These are phyloP conservation scores for Ceratobasidium sp. DNA, from an alignment of 1,284 basidiomycete species.

Conservation along the genomic window DNA sequence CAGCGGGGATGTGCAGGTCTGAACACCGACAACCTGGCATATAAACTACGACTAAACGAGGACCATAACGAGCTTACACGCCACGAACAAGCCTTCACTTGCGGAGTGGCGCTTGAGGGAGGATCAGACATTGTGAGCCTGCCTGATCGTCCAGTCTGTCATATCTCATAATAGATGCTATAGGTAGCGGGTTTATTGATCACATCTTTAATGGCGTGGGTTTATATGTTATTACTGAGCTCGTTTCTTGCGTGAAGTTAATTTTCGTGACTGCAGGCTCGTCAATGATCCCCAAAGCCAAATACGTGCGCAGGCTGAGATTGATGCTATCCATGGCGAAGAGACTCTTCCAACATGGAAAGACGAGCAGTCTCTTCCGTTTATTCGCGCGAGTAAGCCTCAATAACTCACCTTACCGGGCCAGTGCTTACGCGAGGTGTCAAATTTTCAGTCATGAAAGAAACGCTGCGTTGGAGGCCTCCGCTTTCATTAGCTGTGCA, in stretches of 20 bases:
- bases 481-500: conserved; percentile 15
- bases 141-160: too few relatives aligned
- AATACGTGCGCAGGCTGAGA: conserved; percentile 3
- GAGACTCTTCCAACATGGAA: conserved; percentile 13
- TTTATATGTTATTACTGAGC: background rate
- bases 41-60: conserved; percentile 14
- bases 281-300: conserved; percentile 16
- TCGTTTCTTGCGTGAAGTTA: background rate
- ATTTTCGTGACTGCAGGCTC: background rate
- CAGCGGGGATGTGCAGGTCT: background rate
- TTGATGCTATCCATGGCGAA: conserved; percentile 14
- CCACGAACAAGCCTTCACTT: conserved; percentile 1
- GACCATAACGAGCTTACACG: background rate
- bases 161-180: background rate
- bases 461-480: conserved; percentile 22
- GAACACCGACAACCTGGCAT: conserved; percentile 20
- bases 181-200: conserved; percentile 16
- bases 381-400: background rate
- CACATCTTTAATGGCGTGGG: conserved; percentile 16
- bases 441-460: conserved; percentile 23
- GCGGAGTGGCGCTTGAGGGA: conserved; percentile 19
- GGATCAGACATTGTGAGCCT: conserved; percentile 22
- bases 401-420: background rate
- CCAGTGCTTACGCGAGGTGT: too few relatives aligned
- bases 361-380: conserved; percentile 8